These are phyloP conservation scores for Aspergillus thermomutatus DNA, from an alignment of 2,329 filamentous ascomycete genomes.

Conservation along the genomic window DNA sequence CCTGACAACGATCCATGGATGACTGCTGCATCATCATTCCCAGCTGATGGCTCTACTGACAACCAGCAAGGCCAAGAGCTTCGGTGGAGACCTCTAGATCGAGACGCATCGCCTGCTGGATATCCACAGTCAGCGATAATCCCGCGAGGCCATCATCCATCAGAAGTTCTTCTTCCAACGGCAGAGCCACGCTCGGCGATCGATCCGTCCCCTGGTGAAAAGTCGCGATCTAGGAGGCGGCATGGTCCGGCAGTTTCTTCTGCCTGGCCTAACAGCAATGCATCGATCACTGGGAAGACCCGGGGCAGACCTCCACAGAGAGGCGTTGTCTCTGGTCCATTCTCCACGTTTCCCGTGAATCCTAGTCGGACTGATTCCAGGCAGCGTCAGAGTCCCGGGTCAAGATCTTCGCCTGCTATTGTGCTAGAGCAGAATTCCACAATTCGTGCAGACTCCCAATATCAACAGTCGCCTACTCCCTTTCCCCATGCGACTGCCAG, in stretches of 20 bases:
- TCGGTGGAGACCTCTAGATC: constrained; percentile 50
- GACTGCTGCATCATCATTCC: constrained; percentile 41
- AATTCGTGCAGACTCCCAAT: constrained; percentile 14
- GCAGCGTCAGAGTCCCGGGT: constrained; percentile 39
- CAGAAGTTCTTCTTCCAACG: constrained; percentile 37
- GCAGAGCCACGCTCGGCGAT: constrained; percentile 67
- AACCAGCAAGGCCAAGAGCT: constrained; percentile 31
- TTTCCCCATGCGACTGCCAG: constrained; percentile 18
- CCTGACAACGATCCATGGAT: constrained; percentile 48
- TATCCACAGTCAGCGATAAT: constrained; percentile 79
- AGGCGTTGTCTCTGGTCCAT: constrained; percentile 61
- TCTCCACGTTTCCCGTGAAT: constrained; percentile 66
- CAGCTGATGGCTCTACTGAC: constrained; percentile 36
- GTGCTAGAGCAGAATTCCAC: constrained; percentile 39
- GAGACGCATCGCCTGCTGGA: constrained; percentile 61
- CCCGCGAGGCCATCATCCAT: constrained; percentile 44
- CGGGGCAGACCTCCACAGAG: constrained; percentile 77
- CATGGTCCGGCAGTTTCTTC: constrained; percentile 88
- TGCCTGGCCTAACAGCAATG: constrained; percentile 72
- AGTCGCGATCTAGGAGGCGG: constrained; percentile 52
- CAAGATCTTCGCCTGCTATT: constrained; percentile 40
- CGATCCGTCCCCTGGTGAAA: constrained; percentile 54
- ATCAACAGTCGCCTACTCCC: constrained; percentile 26
- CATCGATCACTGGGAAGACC: constrained; percentile 64
- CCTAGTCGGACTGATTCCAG: constrained; percentile 50